phyloP scores from a whole-genome alignment of 345 rosid species.

The Stellera chamaejasme region DNA sequence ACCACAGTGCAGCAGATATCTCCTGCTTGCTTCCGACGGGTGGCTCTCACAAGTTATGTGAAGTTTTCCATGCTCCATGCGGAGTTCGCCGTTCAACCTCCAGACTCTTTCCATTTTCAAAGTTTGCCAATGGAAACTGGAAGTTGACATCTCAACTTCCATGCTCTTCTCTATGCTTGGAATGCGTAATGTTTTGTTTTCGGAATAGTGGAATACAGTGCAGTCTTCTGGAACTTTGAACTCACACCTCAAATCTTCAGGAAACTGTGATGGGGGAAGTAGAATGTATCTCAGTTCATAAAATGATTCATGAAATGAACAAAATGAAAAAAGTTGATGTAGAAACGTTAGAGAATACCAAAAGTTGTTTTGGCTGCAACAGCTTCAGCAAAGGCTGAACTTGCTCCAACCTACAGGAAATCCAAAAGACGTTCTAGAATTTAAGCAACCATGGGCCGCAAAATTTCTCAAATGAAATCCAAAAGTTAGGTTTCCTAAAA shows the following conservation, averaged over 20 bases:
- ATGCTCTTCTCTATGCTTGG: slow-evolving; percentile 25
- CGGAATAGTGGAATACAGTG: slow-evolving; percentile 30
- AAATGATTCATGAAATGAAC: slow-evolving; percentile 4
- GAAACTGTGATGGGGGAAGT: slow-evolving; percentile 32
- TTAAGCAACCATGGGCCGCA: background rate
- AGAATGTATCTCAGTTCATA: background rate
- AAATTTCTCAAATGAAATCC: background rate
- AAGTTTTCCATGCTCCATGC: slow-evolving; percentile 37
- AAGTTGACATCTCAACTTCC: slow-evolving; percentile 41
- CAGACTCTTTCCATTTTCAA: slow-evolving; percentile 31
- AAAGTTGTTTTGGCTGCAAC: slow-evolving; percentile 56
- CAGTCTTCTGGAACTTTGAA: slow-evolving; percentile 21
- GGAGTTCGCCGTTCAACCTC: slow-evolving; percentile 56
- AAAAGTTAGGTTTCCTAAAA: too few relatives aligned
- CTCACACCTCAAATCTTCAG: slow-evolving; percentile 38
- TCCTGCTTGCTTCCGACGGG: slow-evolving; percentile 18
- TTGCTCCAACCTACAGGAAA: slow-evolving; percentile 36
- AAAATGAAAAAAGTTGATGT: background rate
- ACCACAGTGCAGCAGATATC: slow-evolving; percentile 41
- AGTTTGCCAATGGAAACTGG: slow-evolving; percentile 40
- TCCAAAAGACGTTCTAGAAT: background rate
- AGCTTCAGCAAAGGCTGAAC: slow-evolving; percentile 36
- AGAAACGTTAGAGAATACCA: slow-evolving; percentile 34
- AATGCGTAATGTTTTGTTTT: slow-evolving; percentile 37
- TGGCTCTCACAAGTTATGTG: slow-evolving; percentile 29